These are phyloP conservation scores for Fusarium acutatum DNA, from an alignment of 2,329 filamentous ascomycete genomes.

Conservation along the genomic window DNA sequence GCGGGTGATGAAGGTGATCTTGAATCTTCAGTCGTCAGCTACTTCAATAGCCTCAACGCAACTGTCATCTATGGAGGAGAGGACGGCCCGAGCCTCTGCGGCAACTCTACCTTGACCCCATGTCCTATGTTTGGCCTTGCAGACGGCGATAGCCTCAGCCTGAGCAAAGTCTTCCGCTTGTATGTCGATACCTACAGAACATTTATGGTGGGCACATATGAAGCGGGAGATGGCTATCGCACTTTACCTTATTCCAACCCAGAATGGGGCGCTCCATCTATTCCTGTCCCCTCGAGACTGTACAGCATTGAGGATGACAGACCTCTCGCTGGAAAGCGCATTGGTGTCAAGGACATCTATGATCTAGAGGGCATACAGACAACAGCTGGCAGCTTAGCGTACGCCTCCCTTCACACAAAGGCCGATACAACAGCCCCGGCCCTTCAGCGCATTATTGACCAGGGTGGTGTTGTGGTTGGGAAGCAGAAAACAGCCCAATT, in stretches of 20 bases:
- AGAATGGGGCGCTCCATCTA: not conserved
- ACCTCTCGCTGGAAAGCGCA: not conserved
- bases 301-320: not conserved
- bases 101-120: not conserved
- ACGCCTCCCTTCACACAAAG: not conserved
- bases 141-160: accelerated
- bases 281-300: not conserved
- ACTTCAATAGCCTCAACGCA: not conserved
- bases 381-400: not conserved
- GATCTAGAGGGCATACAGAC: not conserved
- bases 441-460: not conserved
- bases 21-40: not conserved
- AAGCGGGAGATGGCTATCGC: not conserved
- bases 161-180: not conserved
- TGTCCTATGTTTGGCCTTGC: not conserved
- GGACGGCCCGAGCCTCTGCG: not conserved
- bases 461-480: not conserved
- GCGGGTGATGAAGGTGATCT: not conserved
- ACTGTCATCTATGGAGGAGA: not conserved
- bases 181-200: not conserved
- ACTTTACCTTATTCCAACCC: not conserved
- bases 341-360: not conserved
- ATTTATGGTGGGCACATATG: not conserved
- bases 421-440: not conserved
- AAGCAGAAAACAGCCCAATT: not conserved